These are phyloP conservation scores for Pezicula neosporulosa DNA, from an alignment of 2,329 filamentous ascomycete genomes.

Conservation along the genomic window DNA sequence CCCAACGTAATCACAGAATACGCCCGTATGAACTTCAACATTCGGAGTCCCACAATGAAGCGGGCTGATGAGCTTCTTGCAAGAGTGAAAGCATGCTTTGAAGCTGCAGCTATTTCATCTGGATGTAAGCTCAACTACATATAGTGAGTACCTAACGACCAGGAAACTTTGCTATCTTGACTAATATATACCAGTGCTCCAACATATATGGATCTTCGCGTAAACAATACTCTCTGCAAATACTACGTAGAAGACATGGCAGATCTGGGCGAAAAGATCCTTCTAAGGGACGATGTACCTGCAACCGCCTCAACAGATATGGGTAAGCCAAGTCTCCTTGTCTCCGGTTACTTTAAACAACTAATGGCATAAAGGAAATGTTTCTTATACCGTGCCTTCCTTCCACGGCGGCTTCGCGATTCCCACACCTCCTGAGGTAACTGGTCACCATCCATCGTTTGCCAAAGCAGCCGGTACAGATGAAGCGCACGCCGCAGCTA, in stretches of 20 bases:
- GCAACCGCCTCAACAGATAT: constrained; percentile 2
- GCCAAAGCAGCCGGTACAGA: constrained; percentile 5
- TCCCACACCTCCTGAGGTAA: background rate
- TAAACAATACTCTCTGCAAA: constrained; percentile 2
- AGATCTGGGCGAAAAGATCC: background rate
- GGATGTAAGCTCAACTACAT: constrained; percentile 6
- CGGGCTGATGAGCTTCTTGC: constrained; percentile 1
- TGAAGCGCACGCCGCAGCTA: constrained; percentile 1
- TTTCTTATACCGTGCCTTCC: background rate
- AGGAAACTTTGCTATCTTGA: background rate
- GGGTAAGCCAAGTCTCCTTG: background rate
- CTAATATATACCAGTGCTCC: background rate
- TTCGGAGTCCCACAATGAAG: constrained; percentile 2
- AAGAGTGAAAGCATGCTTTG: constrained; percentile 7
- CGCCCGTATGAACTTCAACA: background rate
- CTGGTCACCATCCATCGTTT: constrained; percentile 4
- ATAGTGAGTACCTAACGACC: background rate
- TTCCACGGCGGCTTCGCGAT: constrained; percentile 3
- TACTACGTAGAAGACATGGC: constrained; percentile 1
- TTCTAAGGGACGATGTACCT: background rate
- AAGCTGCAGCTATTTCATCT: constrained; percentile 7
- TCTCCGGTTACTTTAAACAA: too few relatives aligned
- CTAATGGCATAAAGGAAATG: constrained; percentile 2
- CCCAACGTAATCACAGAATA: background rate
- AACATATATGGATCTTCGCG: constrained; percentile 1